A percentile compares a stretch with the other conserved stretches of the same genome.
Evolutionary conservation across 2,329 filamentous ascomycete species (phyloP).

Genomic region (Emergomyces orientalis): DNA sequence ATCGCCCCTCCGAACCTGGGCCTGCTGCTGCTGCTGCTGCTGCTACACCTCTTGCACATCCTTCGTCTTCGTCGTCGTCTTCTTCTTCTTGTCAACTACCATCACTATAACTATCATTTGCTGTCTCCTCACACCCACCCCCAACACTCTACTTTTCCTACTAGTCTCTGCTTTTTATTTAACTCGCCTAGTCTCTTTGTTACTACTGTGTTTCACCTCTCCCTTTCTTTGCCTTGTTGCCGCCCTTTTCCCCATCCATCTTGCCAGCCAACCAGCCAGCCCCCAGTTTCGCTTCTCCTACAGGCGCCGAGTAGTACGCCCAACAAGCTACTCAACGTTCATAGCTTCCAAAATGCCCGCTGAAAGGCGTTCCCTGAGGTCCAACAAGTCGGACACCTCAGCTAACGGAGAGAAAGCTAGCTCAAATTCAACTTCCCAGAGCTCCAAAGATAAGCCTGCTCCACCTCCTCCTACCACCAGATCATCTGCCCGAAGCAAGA

Average conservation of each 20-base stretch:
- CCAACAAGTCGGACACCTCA: constrained; percentile 39
- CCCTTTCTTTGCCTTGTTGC: background rate
- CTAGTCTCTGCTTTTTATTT: background rate
- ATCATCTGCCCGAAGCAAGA: constrained; percentile 18
- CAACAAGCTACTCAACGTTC: constrained; percentile 21
- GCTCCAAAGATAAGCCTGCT: constrained; percentile 38
- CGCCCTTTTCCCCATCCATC: background rate
- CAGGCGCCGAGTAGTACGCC: constrained; percentile 2
- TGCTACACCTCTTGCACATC: no score
- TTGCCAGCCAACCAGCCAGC: background rate
- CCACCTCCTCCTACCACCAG: constrained; percentile 31
- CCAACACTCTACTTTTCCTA: background rate
- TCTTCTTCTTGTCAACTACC: background rate
- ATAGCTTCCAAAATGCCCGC: constrained; percentile 36
- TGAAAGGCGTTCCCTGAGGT: constrained; percentile 40
- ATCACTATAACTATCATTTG: background rate
- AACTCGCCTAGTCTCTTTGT: background rate
- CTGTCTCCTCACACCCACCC: background rate
- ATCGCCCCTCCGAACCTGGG: background rate
- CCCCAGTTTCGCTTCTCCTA: background rate
- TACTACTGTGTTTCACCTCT: background rate
- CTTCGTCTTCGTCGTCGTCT: background rate
- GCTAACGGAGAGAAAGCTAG: constrained; percentile 40
- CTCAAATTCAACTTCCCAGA: constrained; percentile 37
- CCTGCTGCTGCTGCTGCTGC: no score